Conservation (phyloP, 306 rosid species). For the Mucuna pruriens region DNA sequence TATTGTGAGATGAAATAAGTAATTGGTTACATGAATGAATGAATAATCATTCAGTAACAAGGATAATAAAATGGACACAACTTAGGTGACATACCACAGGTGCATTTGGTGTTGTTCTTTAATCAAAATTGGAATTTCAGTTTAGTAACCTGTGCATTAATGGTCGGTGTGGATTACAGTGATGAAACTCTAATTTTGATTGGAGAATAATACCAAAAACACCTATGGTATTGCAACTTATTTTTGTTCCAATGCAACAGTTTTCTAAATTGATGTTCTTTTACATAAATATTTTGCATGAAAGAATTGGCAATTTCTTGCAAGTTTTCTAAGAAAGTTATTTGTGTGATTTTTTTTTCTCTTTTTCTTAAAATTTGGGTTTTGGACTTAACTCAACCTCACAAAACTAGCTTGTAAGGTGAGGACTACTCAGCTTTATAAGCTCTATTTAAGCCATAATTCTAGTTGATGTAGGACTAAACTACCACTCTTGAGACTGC, state of each 20-base stretch:
- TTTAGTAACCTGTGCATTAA: background rate
- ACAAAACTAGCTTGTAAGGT: too few relatives aligned
- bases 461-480: too few relatives aligned
- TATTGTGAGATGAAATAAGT: slow-evolving; percentile 13
- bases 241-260: background rate
- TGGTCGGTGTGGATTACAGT: background rate
- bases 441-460: too few relatives aligned
- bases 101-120: background rate
- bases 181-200: background rate
- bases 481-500: too few relatives aligned
- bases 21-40: slow-evolving; percentile 9
- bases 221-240: background rate
- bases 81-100: background rate
- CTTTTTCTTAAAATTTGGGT: too few relatives aligned
- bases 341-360: background rate
- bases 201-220: background rate
- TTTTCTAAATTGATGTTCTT: slow-evolving; percentile 13
- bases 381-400: too few relatives aligned
- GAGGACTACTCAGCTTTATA: too few relatives aligned
- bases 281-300: background rate
- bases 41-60: slow-evolving; percentile 12
- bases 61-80: background rate
- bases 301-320: slow-evolving; percentile 11
- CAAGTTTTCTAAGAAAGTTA: slow-evolving; percentile 28
- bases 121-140: background rate